phyloP scores from a whole-genome alignment of 2,329 filamentous ascomycete genomes.

The Lasiodiplodia gonubiensis region DNA sequence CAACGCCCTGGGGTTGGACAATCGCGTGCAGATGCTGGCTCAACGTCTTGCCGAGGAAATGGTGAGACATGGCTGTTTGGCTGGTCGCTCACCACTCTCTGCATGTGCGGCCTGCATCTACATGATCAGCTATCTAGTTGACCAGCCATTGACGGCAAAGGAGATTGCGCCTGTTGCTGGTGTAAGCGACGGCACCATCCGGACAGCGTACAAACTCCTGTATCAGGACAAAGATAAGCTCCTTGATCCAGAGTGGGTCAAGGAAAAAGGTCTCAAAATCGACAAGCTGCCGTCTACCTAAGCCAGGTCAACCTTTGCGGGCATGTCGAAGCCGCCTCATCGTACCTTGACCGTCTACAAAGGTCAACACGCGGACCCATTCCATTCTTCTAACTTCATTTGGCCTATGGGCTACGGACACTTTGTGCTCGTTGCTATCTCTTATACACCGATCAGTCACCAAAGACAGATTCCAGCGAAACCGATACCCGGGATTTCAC shows the following conservation, averaged over 20 bases:
- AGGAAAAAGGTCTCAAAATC: slow-evolving; percentile 35
- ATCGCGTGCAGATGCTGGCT: slow-evolving; percentile 79
- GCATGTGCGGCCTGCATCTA: slow-evolving; percentile 96
- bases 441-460: not conserved
- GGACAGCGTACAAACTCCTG: slow-evolving; percentile 90
- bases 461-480: not conserved
- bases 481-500: slow-evolving; percentile 24
- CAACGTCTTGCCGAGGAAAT: slow-evolving; percentile 79
- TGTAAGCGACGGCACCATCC: slow-evolving; percentile 96
- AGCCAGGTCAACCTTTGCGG: not conserved
- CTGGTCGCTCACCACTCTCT: slow-evolving; percentile 90
- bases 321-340: not conserved
- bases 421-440: not conserved
- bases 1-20: slow-evolving; percentile 77
- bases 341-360: not conserved
- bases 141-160: slow-evolving; percentile 77
- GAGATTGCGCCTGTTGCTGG: slow-evolving; percentile 84
- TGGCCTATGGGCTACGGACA: not conserved
- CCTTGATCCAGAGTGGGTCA: slow-evolving; percentile 71
- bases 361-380: not conserved
- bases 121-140: slow-evolving; percentile 88
- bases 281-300: slow-evolving; percentile 24
- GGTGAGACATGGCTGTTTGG: slow-evolving; percentile 77
- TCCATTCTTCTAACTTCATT: not conserved
- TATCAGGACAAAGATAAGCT: slow-evolving; percentile 76